phyloP scores from a whole-genome alignment of 2,329 filamentous ascomycete genomes.

The Fusarium dlaminii region DNA sequence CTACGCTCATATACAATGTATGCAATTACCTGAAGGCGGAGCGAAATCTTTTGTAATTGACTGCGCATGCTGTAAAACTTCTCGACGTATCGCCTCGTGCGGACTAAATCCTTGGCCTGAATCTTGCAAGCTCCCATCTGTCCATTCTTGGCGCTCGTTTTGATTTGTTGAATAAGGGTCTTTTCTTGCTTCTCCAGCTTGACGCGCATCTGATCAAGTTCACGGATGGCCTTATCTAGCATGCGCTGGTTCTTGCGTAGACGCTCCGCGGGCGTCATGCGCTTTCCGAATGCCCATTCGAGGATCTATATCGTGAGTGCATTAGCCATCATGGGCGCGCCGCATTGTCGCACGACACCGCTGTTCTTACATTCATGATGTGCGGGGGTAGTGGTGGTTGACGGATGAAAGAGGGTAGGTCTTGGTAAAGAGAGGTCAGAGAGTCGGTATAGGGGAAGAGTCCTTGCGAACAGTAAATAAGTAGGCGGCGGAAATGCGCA shows the following conservation, averaged over 20 bases:
- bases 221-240: slow-evolving; percentile 95
- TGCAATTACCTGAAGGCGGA: slow-evolving; percentile 82
- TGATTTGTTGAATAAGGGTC: slow-evolving; percentile 94
- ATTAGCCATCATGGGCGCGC: slow-evolving; percentile 31
- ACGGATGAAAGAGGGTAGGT: not conserved
- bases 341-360: slow-evolving; percentile 28
- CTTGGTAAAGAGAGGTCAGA: not conserved
- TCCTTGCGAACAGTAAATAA: not conserved
- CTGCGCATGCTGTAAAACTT: slow-evolving; percentile 99
- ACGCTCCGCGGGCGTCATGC: slow-evolving; percentile 95
- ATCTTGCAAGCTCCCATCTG: slow-evolving; percentile 99
- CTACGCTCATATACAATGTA: not conserved
- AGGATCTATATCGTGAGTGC: slow-evolving; percentile 71
- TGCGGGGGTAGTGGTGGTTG: slow-evolving; percentile 26
- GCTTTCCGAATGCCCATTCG: slow-evolving; percentile 99
- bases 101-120: slow-evolving; percentile 95
- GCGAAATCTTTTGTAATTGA: slow-evolving; percentile 92
- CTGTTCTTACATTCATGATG: slow-evolving; percentile 44
- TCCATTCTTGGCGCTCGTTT: slow-evolving; percentile 96
- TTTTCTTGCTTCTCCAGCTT: slow-evolving; percentile 99
- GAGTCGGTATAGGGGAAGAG: not conserved
- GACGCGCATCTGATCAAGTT: slow-evolving; percentile 91
- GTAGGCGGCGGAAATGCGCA: slow-evolving; percentile 7
- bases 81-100: slow-evolving; percentile 92
- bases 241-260: slow-evolving; percentile 94